These are phyloP conservation scores for Trichomonascaceae sp. DNA, from an alignment of 1,139 yeast genomes.

Conservation along the genomic window DNA sequence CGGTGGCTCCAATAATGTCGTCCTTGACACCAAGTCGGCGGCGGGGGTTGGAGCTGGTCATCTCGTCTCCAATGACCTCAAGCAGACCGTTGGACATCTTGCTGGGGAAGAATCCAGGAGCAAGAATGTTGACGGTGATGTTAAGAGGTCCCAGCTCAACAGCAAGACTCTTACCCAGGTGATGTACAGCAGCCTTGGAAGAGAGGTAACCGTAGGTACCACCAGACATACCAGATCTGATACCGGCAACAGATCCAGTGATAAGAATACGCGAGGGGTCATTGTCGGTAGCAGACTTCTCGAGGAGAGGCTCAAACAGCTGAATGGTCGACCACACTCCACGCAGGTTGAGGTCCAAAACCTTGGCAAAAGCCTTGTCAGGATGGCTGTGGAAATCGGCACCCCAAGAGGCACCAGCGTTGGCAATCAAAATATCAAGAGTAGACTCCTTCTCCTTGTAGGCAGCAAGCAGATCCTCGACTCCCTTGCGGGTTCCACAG, in stretches of 20 bases:
- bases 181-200: conserved; percentile 68
- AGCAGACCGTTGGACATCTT: conserved; percentile 64
- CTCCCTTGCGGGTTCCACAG: conserved; percentile 40
- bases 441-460: conserved; percentile 28
- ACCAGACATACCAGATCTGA: conserved; percentile 35
- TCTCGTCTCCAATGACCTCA: conserved; percentile 36
- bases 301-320: conserved; percentile 45
- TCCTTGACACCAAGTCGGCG: conserved; percentile 49
- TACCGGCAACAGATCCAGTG: conserved; percentile 46
- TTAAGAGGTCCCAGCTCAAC: conserved; percentile 52
- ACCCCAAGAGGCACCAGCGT: conserved; percentile 47
- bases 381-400: conserved; percentile 51
- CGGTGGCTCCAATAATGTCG: conserved; percentile 46
- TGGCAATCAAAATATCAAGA: conserved; percentile 9
- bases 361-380: conserved; percentile 49
- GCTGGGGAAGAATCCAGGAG: conserved; percentile 72
- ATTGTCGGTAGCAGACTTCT: conserved; percentile 37
- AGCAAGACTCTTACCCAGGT: conserved; percentile 53
- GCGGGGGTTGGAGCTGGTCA: conserved; percentile 41
- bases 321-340: conserved; percentile 65
- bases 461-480: conserved; percentile 33
- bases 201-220: conserved; percentile 63
- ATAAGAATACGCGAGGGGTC: conserved; percentile 59
- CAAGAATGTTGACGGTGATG: conserved; percentile 54
- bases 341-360: conserved; percentile 48